Base-by-base conservation (phyloP, 129 eudicot genomes). In the Escallonia herrerae region DNA sequence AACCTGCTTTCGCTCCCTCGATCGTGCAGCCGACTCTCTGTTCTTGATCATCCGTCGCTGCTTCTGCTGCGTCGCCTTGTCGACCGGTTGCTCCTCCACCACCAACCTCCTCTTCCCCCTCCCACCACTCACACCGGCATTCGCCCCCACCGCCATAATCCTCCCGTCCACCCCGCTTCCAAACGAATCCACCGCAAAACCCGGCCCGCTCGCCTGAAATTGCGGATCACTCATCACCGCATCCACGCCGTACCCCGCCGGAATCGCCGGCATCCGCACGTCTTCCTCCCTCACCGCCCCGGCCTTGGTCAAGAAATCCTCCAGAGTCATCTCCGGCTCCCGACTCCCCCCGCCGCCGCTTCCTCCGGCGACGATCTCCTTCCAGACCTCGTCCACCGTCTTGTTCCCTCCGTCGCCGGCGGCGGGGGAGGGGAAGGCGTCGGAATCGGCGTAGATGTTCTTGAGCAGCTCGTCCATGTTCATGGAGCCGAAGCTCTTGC, bases 11-110 rank as follows among this genome's bases (percentile, higher is more conserved):
- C 96, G 79, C 68, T 89, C 96, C 46, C 96, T 63, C 2, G 96
- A 89, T 74, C 96, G 74, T 5, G 96, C 96, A 43, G 96, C 96
- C 7, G 96, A 89, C 68, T 89, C 96, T 70, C 96, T 74, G 63
- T 89, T 89, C 65, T 89, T 89, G 43, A 89, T 89, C 96, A 89
- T 89, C 67, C 96, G 61, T 66, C 84, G 78, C 80, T 89, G 96
- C 62, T 85, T 89, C 91, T 89, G 96, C 84, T 89, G 96, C 0
- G 96, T 85, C 2, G 96, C 93, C 83, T 79, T 89, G 22, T 89
- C 96, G 37, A 85, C 79, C 65, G 87, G 87, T 72, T 70, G 70
- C 53, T 89, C 93, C 73, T 85, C 96, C 53, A 80, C 83, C 78
- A 73, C 81, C 65, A 87, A 79, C 76, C 85, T 78, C 78, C 83